Evolutionary conservation across 768 basidiomycete genomes (phyloP).

Genomic region (Wakefieldia striispora): DNA sequence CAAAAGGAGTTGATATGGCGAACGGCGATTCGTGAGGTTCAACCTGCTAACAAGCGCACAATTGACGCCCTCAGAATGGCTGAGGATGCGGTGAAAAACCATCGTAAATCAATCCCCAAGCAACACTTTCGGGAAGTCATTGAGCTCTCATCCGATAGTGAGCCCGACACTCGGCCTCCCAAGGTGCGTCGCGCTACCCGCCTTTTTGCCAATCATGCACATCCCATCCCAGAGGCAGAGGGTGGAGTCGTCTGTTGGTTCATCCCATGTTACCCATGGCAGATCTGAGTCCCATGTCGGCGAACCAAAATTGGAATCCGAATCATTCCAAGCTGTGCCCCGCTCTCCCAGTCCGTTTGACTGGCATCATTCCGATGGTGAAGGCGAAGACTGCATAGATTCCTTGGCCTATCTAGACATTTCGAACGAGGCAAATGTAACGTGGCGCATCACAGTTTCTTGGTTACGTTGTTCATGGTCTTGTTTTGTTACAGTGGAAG

Average conservation of each 20-base stretch:
- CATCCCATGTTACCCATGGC: neutral
- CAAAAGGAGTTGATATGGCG: slow-evolving; percentile 26
- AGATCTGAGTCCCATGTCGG: neutral
- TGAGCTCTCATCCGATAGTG: slow-evolving; percentile 31
- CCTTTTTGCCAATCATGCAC: neutral
- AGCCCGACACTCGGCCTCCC: slow-evolving; percentile 16
- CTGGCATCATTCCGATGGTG: neutral
- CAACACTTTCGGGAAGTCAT: slow-evolving; percentile 15
- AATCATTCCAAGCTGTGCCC: slow-evolving; percentile 1
- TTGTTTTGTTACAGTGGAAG: slow-evolving; percentile 21
- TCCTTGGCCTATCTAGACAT: slow-evolving; percentile 29
- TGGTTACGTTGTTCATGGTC: slow-evolving; percentile 1
- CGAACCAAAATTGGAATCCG: slow-evolving; percentile 4
- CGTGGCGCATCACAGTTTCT: neutral
- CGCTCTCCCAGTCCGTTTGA: slow-evolving; percentile 3
- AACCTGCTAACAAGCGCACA: slow-evolving; percentile 22
- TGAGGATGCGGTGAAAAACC: slow-evolving; percentile 5
- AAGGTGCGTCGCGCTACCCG: slow-evolving; percentile 16
- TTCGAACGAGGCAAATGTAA: slow-evolving; percentile 31
- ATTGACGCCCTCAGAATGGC: slow-evolving; percentile 18
- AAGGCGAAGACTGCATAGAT: slow-evolving; percentile 25
- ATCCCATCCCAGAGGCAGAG: slow-evolving; percentile 21
- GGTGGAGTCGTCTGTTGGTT: neutral
- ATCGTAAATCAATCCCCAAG: slow-evolving; percentile 24
- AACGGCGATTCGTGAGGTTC: slow-evolving; percentile 5